A percentile compares a stretch with the other conserved stretches of the same genome.
Evolutionary conservation across 2,329 filamentous ascomycete species (phyloP).

Genomic region (Epichloe festucae): DNA sequence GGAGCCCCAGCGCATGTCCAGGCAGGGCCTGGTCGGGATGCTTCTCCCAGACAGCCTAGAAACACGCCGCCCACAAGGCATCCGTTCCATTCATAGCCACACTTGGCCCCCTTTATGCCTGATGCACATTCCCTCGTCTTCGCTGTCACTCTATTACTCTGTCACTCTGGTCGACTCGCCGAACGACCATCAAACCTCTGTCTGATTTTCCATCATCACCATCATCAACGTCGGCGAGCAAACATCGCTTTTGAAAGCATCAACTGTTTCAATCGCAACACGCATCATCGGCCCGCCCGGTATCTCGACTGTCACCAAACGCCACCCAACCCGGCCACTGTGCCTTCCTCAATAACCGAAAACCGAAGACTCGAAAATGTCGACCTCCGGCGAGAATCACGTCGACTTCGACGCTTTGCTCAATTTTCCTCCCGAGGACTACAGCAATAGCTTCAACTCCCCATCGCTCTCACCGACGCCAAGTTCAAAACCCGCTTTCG

Average conservation of each 20-base stretch:
- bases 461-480: constrained; percentile 44
- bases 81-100: constrained; percentile 22
- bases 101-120: constrained; percentile 16
- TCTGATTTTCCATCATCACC: background rate
- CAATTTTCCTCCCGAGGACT: constrained; percentile 50
- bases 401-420: constrained; percentile 45
- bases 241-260: background rate
- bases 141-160: background rate
- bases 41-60: constrained; percentile 1
- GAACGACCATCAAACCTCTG: background rate
- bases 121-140: constrained; percentile 11
- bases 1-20: constrained; percentile 5
- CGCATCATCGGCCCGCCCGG: background rate
- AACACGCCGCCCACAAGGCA: constrained; percentile 11
- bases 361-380: constrained; percentile 20
- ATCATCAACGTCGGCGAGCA: background rate
- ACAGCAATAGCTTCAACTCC: constrained; percentile 40
- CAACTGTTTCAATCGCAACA: background rate
- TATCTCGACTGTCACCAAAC: constrained; percentile 2
- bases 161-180: background rate
- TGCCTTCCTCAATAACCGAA: background rate
- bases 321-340: constrained; percentile 1
- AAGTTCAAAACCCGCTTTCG: constrained; percentile 40
- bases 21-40: constrained; percentile 5
- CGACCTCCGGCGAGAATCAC: constrained; percentile 29